Conservation (phyloP, 352 stramenopile genomes). For the Globisporangium carolinianum region DNA sequence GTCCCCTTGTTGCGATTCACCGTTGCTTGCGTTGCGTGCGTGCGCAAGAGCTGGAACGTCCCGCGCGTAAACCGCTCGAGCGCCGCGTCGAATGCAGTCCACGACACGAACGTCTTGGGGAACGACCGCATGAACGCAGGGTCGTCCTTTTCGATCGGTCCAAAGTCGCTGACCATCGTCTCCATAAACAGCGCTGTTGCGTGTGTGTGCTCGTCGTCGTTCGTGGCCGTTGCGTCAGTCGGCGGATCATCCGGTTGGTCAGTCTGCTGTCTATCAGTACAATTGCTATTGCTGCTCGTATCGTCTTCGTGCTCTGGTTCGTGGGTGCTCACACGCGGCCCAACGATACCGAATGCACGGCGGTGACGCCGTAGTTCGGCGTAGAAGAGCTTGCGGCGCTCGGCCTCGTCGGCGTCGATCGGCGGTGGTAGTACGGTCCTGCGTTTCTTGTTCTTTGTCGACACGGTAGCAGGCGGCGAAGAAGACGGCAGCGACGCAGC, state of each 20-base stretch:
- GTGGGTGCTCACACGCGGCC: background rate
- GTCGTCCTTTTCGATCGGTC: constrained; percentile 2
- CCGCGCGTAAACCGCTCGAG: constrained; percentile 1
- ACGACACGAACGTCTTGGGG: constrained; percentile 1
- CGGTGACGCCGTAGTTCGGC: constrained; percentile 1
- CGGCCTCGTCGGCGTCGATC: background rate
- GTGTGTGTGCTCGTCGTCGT: background rate
- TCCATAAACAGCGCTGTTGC: constrained; percentile 1
- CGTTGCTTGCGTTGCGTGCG: constrained; percentile 1
- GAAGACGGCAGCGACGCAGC: no score
- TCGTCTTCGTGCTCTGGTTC: background rate
- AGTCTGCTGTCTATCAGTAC: background rate
- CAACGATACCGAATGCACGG: constrained; percentile 1
- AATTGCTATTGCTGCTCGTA: background rate
- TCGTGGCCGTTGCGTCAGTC: background rate
- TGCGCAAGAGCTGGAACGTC: constrained; percentile 6
- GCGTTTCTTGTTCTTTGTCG: constrained; percentile 6
- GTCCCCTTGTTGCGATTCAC: constrained; percentile 4
- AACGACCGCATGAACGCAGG: constrained; percentile 3
- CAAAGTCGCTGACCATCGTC: constrained; percentile 1
- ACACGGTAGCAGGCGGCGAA: background rate
- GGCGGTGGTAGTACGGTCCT: background rate
- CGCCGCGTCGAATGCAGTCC: constrained; percentile 1
- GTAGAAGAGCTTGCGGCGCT: constrained; percentile 3
- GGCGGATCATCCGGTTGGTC: background rate